Base-by-base conservation (phyloP, 2,329 filamentous ascomycete genomes). In the Fusarium albosuccineum region DNA sequence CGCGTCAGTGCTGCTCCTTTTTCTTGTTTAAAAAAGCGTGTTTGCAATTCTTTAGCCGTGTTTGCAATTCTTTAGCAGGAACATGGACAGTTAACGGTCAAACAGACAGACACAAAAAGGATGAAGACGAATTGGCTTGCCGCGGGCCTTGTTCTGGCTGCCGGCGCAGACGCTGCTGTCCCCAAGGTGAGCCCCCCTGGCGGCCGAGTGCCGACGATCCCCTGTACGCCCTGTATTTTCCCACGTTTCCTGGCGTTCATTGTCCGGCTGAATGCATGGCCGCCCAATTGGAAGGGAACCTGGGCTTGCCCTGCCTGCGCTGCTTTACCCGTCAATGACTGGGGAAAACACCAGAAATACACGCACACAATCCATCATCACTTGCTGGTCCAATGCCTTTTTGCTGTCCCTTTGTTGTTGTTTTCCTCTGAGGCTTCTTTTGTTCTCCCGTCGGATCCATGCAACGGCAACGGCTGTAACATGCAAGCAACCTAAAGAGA, bases 61-160 rank as follows among this genome's bases (percentile, higher is more conserved):
- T 45, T 29, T 45, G 26, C 34, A 11, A 37, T 37, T 27, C 3
- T 16, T 27, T 7, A 16, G 10, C 13, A 13, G 10, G 16, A 34
- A 9, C 8, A 33, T 33, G 33, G 8, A 34, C 13, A 36, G 29
- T 27, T 51, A 13, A 45, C 34, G 13, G 17, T 9, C 17, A 37
- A 45, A 39, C 34, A 44, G 40, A 16, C 30, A 39, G 62, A 22
- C 13, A 54, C 26, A 39, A 6, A 52, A 45, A 72, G 36, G 62
- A 81, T 80, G 78, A 80, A 77, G 77, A 70, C 74, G 45, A 59
- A 71, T 39, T 71, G 73, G 37, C 50, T 79, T 39, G 65, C 77
- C 33, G 75, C 73, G 50, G 73, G 75, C 44, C 67, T 77, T 30
- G 61, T 77, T 26, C 64, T 80, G 64, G 73, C 73, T 17, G 74